Evolutionary conservation across 164 flowering plant species (phyloP).

Genomic region (Magnolia kwangsiensis): DNA sequence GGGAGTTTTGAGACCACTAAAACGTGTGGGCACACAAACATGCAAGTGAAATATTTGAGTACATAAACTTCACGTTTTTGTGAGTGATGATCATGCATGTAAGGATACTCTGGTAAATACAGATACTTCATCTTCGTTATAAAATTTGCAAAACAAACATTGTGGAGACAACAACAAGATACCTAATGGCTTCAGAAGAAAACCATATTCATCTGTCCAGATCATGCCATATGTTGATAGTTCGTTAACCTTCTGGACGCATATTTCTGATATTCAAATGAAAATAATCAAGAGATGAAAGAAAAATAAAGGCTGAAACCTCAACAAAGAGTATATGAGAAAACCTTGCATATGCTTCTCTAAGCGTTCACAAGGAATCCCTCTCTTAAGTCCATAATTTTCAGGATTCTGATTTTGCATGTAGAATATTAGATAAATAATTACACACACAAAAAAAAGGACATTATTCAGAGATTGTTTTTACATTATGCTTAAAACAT

Average conservation of each 20-base stretch:
- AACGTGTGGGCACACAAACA: background rate
- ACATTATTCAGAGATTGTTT: background rate
- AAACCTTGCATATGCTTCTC: slow-evolving; percentile 89
- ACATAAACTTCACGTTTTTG: background rate
- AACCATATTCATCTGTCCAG: slow-evolving; percentile 95
- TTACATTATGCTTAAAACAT: slow-evolving; percentile 23
- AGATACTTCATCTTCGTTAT: background rate
- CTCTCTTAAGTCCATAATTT: slow-evolving; percentile 64
- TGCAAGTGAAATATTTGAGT: background rate
- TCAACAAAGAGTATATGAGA: background rate
- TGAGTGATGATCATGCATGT: background rate
- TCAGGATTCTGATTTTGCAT: slow-evolving; percentile 66
- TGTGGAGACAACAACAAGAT: slow-evolving; percentile 9
- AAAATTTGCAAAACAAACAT: slow-evolving; percentile 2
- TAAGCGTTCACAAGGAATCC: slow-evolving; percentile 44
- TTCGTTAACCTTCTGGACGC: slow-evolving; percentile 81
- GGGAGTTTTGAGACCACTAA: background rate
- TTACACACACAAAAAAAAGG: slow-evolving; percentile 4
- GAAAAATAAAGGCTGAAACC: background rate
- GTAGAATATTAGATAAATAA: slow-evolving; percentile 15
- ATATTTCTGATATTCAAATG: slow-evolving; percentile 50
- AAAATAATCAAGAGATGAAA: slow-evolving; percentile 10
- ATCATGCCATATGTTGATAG: slow-evolving; percentile 75
- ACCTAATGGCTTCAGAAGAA: slow-evolving; percentile 91
- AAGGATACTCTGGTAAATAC: background rate